Evolutionary conservation across 805 yeast species (phyloP), one percentile per base, ranked within the genome.

Genomic region (Maudiozyma barnettii): DNA sequence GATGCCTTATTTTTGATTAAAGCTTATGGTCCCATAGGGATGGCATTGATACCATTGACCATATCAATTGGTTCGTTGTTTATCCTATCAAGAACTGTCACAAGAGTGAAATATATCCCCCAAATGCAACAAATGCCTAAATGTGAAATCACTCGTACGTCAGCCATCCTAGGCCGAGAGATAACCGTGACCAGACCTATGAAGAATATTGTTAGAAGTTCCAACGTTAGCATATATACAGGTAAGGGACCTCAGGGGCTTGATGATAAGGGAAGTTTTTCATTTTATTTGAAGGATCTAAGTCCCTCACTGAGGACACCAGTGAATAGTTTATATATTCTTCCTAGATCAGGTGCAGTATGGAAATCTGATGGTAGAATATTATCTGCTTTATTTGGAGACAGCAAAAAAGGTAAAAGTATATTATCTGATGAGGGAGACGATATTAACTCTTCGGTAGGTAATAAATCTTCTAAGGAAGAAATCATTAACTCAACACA

Each of bases 231-330:
- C 20, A 57, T 60, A 9, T 63, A 51, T 36, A 63, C 68, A 1
- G 66, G 68, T 1, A 50, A 45, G 3, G 67, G 68, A 7, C 20
- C 45, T 1, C 64, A 60, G 41, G 65, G 65, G 13, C 51, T 61
- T 21, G 66, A 61, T n/a, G 65, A 63, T 48, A 55, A 52, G 29
- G 52, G 55, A 3, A 55, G 66, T 0, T 59, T 56, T 41, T 51
- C 54, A 1, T 62, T 63, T 46, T 55, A 54, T 31, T 49, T 63
- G 12, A 47, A 49, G 12, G 61, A 61, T 45, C 48, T 49, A 16
- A 46, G 46, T 21, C 44, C 49, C 1, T 20, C 33, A 7, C 35
- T 48, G 6, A 51, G 46, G 41, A 46, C 51, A 14, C 48, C 53
- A 39, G 52, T 56, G 49, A 46, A 55, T 29, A 61, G 52, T 37